Base-by-base conservation (phyloP, 202 grass and related monocot species). In the Carex arenaria region DNA sequence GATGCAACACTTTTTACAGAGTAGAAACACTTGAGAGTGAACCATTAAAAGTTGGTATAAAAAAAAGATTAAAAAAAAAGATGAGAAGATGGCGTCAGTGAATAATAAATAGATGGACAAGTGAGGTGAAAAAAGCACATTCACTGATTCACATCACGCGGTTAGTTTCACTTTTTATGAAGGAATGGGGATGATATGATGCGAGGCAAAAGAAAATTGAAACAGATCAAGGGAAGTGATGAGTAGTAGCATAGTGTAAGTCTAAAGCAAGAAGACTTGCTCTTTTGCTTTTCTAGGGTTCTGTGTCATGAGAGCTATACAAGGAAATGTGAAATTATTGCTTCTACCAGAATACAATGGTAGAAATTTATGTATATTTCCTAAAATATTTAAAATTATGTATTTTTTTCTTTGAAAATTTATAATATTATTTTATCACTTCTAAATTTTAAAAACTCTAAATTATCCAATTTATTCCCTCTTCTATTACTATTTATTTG, bases 81-180 rank as follows among this genome's bases (percentile, higher is more conserved):
- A 43, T 67, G 42, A 68, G 62, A 82, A 40, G 61, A 82, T 56
- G 23, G 61, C 34, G 19, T 67, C 62, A 82, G 79, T 82, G 47
- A 82, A 82, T 51, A 43, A 80, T 49, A 64, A 80, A 62, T 60
- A 43, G 36, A 59, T 20, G 17, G 32, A 63, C 18, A 66, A 53
- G 45, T 28, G 79, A 51, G 57, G 42, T 34, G 49, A 79, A 69
- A 67, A 82, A 82, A 54, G 61, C 14, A 67, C 4, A 56, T 51
- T 67, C n/a, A n/a, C n/a, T n/a, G n/a, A n/a, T n/a, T n/a, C 49
- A 51, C 26, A 67, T 51, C 61, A 82, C 43, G 61, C 61, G 14
- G 80, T 82, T 47, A 26, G 78, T 81, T 82, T 34, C 63, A 19
- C 80, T 82, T 82, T 82, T 69, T 82, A n/a, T 38, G 80, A 55